Conservation (phyloP, 2,329 filamentous ascomycete genomes). For the Lecanicillium sp. region DNA sequence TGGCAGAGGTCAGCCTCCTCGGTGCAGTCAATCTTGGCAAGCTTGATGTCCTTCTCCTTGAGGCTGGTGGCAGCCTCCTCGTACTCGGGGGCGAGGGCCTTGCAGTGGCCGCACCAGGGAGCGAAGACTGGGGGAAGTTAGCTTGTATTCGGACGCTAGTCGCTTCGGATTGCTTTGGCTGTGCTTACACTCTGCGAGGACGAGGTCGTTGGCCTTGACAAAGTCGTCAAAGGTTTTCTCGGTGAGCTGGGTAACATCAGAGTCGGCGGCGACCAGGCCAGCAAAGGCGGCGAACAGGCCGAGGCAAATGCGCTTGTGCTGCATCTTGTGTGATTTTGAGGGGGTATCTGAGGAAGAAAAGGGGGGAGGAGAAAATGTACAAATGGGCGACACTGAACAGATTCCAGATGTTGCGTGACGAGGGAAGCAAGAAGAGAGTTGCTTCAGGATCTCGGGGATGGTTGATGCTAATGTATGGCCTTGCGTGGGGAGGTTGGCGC, state of each 20-base stretch:
- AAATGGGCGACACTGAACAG: slow-evolving; percentile 20
- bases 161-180: background rate
- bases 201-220: slow-evolving; percentile 76
- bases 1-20: slow-evolving; percentile 89
- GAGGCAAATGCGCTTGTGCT: slow-evolving; percentile 44
- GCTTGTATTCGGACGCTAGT: slow-evolving; percentile 29
- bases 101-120: slow-evolving; percentile 97
- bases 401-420: slow-evolving; percentile 12
- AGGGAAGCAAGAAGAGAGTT: slow-evolving; percentile 14
- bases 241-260: slow-evolving; percentile 80
- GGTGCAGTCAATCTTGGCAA: slow-evolving; percentile 92
- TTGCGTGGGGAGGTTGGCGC: slow-evolving; percentile 23
- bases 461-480: slow-evolving; percentile 20
- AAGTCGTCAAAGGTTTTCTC: slow-evolving; percentile 84
- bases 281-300: slow-evolving; percentile 51
- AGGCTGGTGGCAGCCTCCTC: slow-evolving; percentile 78
- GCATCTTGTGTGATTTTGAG: slow-evolving; percentile 34
- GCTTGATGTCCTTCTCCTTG: slow-evolving; percentile 81
- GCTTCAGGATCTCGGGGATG: slow-evolving; percentile 17
- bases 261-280: slow-evolving; percentile 53
- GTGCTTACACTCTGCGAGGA: slow-evolving; percentile 84
- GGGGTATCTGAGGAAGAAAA: slow-evolving; percentile 1
- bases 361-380: slow-evolving; percentile 9
- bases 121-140: slow-evolving; percentile 63
- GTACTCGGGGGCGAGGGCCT: slow-evolving; percentile 90